Conservation (phyloP, 352 stramenopile genomes). For the Phytophthora brassicae region DNA sequence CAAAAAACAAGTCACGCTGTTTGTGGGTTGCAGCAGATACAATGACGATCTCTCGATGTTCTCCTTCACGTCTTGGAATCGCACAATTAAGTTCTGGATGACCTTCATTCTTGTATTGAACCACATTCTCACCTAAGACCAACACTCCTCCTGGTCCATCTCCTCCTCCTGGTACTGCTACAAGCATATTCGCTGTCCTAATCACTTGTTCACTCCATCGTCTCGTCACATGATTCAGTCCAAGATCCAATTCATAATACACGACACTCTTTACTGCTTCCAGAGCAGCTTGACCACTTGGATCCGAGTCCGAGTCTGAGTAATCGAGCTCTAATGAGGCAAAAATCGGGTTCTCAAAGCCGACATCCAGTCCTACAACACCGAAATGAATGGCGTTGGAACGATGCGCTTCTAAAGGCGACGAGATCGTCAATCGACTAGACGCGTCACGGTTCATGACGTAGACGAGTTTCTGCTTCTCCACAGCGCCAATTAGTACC, state of each 20-base stretch:
- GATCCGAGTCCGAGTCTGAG: conserved; percentile 82
- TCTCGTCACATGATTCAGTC: conserved; percentile 98
- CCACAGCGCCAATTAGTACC: conserved; percentile 94
- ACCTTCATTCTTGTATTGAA: conserved; percentile 97
- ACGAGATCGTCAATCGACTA: conserved; percentile 96
- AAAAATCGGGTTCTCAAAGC: conserved; percentile 99
- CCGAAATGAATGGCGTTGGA: conserved; percentile 94
- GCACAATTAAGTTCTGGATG: conserved; percentile 76
- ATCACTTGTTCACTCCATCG: conserved; percentile 91
- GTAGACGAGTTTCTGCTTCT: conserved; percentile 99
- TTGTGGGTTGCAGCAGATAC: conserved; percentile 93
- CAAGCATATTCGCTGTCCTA: conserved; percentile 93
- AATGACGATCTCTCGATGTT: conserved; percentile 90
- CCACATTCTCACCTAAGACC: conserved; percentile 95
- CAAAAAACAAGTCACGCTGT: conserved; percentile 96
- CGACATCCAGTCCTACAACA: conserved; percentile 96
- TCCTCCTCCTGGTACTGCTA: conserved; percentile 84
- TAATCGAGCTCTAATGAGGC: conserved; percentile 97
- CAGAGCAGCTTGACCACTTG: conserved; percentile 58
- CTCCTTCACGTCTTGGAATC: conserved; percentile 79
- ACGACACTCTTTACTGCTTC: conserved; percentile 94
- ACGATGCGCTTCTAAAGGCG: conserved; percentile 98
- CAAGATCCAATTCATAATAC: conserved; percentile 99
- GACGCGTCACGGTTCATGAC: conserved; percentile 97
- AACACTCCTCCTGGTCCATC: conserved; percentile 93